These are phyloP conservation scores for Silene vulgaris DNA, from an alignment of 179 eudicot genomes.

Conservation along the genomic window DNA sequence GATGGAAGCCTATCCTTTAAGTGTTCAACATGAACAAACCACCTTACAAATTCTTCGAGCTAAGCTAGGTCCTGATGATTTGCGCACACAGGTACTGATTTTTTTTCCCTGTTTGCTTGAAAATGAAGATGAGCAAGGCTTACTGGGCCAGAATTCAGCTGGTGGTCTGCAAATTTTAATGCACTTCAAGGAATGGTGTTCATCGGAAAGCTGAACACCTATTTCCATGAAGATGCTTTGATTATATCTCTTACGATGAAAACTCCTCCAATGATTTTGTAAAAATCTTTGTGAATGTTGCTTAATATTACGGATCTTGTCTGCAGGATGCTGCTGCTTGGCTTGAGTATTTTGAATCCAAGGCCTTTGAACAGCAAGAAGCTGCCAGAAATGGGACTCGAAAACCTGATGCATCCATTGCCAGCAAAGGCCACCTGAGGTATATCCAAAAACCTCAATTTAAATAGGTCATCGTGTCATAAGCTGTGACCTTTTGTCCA, in stretches of 20 bases:
- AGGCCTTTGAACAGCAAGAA: slow-evolving; percentile 99
- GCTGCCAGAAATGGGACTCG: slow-evolving; percentile 96
- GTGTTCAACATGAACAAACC: slow-evolving; percentile 99
- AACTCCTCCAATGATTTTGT: neutral
- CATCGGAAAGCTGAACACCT: neutral
- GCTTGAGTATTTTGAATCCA: slow-evolving; percentile 99
- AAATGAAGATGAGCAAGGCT: neutral
- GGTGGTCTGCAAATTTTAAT: neutral
- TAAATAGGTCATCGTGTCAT: slow-evolving; percentile 5
- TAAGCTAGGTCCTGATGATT: slow-evolving; percentile 97
- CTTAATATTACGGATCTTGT: slow-evolving; percentile 15
- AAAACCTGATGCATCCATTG: slow-evolving; percentile 98
- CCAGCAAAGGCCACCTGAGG: slow-evolving; percentile 99
- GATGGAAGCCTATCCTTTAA: slow-evolving; percentile 98
- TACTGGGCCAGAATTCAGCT: neutral
- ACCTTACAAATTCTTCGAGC: slow-evolving; percentile 94
- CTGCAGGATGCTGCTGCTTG: slow-evolving; percentile 99
- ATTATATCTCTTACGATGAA: neutral
- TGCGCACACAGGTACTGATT: slow-evolving; percentile 85
- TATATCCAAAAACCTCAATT: slow-evolving; percentile 22
- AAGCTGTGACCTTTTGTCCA: neutral
- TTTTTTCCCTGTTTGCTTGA: neutral
- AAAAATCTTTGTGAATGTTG: neutral
- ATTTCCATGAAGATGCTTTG: neutral
- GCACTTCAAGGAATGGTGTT: neutral